Conservation (phyloP, 1,284 basidiomycete genomes). For the Irpex rosettiformis region DNA sequence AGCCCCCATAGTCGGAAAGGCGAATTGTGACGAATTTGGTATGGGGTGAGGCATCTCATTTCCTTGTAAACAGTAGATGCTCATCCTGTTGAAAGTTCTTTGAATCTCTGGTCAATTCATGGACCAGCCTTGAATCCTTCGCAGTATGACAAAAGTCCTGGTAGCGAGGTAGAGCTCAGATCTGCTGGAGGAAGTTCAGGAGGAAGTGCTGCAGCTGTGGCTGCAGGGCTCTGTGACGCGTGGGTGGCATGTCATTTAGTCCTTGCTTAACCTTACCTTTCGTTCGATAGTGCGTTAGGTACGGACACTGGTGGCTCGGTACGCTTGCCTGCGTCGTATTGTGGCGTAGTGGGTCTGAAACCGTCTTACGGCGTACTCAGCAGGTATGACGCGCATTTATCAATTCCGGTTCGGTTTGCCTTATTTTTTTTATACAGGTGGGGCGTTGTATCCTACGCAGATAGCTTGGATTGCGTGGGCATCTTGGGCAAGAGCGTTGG, state of each 20-base stretch:
- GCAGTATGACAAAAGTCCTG: slow-evolving; percentile 20
- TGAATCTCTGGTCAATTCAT: slow-evolving; percentile 67
- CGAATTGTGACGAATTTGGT: slow-evolving; percentile 98
- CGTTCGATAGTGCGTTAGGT: slow-evolving; percentile 67
- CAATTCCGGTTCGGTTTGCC: background rate
- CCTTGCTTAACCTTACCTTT: slow-evolving; percentile 2
- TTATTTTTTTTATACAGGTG: slow-evolving; percentile 67
- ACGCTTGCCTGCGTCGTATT: slow-evolving; percentile 91
- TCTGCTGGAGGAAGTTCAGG: slow-evolving; percentile 85
- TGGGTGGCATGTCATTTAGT: slow-evolving; percentile 36
- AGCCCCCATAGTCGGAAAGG: slow-evolving; percentile 79
- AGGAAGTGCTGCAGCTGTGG: slow-evolving; percentile 81
- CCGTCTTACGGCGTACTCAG: slow-evolving; percentile 93
- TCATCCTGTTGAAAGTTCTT: slow-evolving; percentile 46
- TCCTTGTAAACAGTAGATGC: slow-evolving; percentile 17
- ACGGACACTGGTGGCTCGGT: slow-evolving; percentile 97
- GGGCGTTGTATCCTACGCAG: slow-evolving; percentile 92
- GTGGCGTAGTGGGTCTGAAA: slow-evolving; percentile 89
- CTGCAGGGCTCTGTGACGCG: slow-evolving; percentile 76
- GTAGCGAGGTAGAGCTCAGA: slow-evolving; percentile 40
- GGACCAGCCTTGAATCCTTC: slow-evolving; percentile 81
- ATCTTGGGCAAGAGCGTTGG: slow-evolving; percentile 62
- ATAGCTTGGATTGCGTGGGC: slow-evolving; percentile 94
- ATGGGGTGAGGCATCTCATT: slow-evolving; percentile 70
- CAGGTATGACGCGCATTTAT: slow-evolving; percentile 42